Conservation (phyloP, 139 green algal genomes). For the Ettlia oleoabundans region DNA sequence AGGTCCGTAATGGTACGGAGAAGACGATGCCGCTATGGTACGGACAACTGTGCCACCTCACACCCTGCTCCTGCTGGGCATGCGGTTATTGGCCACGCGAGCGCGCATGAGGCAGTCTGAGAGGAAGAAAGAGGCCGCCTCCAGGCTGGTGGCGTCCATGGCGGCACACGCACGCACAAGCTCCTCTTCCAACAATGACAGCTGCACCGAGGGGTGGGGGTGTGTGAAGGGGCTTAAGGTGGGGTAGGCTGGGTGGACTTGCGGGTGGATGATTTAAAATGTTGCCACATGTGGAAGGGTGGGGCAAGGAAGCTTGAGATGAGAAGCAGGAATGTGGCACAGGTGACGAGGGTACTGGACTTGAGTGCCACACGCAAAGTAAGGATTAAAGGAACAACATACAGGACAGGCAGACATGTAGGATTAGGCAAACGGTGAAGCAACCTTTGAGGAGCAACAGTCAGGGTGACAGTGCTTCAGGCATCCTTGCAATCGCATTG, state of each 20-base stretch:
- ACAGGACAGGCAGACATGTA: no score
- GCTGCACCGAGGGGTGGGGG: no score
- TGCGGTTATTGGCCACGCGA: slow-evolving; percentile 31
- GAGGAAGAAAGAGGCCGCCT: slow-evolving; percentile 34
- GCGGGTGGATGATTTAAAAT: neutral
- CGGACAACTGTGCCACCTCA: neutral
- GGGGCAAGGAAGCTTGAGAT: no score
- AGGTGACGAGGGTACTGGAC: no score
- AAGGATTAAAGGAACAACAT: no score
- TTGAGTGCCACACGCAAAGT: no score
- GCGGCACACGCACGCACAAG: slow-evolving; percentile 14
- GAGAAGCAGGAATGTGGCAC: no score
- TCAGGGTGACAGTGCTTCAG: neutral
- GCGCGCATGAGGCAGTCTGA: slow-evolving; percentile 42
- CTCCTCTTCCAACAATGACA: slow-evolving; percentile 15
- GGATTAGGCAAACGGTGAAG: no score
- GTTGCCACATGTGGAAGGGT: no score
- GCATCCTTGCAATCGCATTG: neutral
- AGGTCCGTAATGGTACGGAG: no score
- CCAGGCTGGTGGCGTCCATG: slow-evolving; percentile 20
- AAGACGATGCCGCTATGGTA: neutral
- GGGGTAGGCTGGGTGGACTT: neutral
- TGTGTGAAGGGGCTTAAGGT: neutral
- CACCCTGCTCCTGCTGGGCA: neutral
- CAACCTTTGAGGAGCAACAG: no score